Conservation (phyloP, 129 eudicot genomes). For the Artemisia argyi region DNA sequence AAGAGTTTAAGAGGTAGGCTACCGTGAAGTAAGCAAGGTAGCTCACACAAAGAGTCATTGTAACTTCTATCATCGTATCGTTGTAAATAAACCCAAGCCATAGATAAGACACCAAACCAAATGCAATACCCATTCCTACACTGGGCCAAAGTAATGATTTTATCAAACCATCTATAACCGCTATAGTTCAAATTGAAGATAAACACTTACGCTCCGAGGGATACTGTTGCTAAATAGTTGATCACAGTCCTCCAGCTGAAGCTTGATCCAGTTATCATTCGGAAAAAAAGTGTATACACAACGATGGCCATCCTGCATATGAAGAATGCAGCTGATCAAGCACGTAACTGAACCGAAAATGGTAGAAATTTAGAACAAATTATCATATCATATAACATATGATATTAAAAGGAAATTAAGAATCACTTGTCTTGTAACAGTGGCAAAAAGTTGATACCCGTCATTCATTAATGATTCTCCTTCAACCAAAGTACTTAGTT, state of each 20-base stretch:
- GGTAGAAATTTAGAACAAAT: not conserved
- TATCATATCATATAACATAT: constrained; percentile 10
- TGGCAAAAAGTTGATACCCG: constrained; percentile 55
- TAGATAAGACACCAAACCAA: constrained; percentile 79
- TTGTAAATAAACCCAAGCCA: constrained; percentile 97
- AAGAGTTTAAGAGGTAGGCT: constrained; percentile 30
- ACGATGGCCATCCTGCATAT: constrained; percentile 84
- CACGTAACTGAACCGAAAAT: not conserved
- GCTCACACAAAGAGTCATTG: constrained; percentile 92
- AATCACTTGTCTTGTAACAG: not conserved
- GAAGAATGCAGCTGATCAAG: not conserved
- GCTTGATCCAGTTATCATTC: constrained; percentile 80
- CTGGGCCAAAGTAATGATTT: constrained; percentile 43
- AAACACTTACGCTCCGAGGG: constrained; percentile 92
- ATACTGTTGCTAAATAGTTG: constrained; percentile 63
- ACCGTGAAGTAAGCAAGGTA: constrained; percentile 89
- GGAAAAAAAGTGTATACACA: constrained; percentile 72
- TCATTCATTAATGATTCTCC: constrained; percentile 99
- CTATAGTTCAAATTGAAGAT: constrained; percentile 4
- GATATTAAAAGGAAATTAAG: not conserved
- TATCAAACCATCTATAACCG: constrained; percentile 12
- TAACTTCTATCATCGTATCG: constrained; percentile 88
- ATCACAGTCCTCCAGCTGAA: constrained; percentile 62
- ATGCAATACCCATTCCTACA: constrained; percentile 85
- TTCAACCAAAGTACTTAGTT: constrained; percentile 89